Percentiles rank a stretch among this genome's conserved stretches.
Evolutionary conservation across 139 green algal genomes (phyloP).

Genomic region (Chlamydomonas sp.): DNA sequence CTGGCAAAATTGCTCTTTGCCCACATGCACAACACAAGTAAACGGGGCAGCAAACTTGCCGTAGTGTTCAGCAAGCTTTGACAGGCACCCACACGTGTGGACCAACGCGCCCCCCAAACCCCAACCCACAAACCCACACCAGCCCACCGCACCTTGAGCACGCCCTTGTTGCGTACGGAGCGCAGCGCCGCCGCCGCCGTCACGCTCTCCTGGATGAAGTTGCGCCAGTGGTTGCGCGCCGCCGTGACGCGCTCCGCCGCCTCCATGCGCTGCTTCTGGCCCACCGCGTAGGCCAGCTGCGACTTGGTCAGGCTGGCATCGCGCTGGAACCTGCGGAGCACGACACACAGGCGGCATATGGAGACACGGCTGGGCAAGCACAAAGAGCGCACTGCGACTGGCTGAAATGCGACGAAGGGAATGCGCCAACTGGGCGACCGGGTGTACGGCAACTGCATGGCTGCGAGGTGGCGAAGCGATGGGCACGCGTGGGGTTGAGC

Average conservation of each 20-base stretch:
- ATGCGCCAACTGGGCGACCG: not conserved
- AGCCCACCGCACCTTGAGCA: constrained; percentile 44
- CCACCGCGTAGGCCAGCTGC: constrained; percentile 22
- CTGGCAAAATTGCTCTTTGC: too few relatives aligned
- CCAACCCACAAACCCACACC: not conserved
- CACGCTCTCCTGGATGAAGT: constrained; percentile 43
- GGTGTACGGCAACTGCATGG: not conserved
- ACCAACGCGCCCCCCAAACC: not conserved
- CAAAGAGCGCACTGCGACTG: not conserved
- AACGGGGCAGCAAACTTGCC: too few relatives aligned
- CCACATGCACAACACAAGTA: too few relatives aligned
- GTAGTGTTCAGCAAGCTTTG: too few relatives aligned
- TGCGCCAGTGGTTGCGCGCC: constrained; percentile 23
- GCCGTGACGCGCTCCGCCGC: constrained; percentile 10
- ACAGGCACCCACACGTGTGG: too few relatives aligned
- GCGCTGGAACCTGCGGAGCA: not conserved
- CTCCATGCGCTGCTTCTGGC: not conserved
- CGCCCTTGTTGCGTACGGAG: constrained; percentile 60
- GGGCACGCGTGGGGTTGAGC: too few relatives aligned
- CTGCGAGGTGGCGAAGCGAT: too few relatives aligned
- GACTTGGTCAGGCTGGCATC: constrained; percentile 27
- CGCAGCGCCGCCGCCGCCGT: constrained; percentile 46
- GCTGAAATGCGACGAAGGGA: not conserved
- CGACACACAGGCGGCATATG: not conserved
- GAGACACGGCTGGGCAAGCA: not conserved